Conservation (phyloP, 805 yeast genomes). For the Yamadazyma scolyti region DNA sequence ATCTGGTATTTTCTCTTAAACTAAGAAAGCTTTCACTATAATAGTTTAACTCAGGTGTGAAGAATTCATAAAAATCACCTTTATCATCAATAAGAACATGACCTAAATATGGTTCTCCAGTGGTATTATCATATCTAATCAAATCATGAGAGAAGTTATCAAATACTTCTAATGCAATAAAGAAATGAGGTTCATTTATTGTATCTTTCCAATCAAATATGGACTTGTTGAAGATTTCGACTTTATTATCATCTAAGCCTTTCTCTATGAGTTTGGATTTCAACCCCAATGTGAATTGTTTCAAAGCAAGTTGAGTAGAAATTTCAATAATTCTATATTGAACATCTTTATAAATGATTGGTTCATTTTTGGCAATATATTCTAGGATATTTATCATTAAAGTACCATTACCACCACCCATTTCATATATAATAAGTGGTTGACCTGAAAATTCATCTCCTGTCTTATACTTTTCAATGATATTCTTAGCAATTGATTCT, state of each 20-base stretch:
- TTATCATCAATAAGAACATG: slow-evolving; percentile 67
- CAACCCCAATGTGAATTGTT: slow-evolving; percentile 44
- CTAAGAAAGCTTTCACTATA: slow-evolving; percentile 55
- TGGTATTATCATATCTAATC: slow-evolving; percentile 64
- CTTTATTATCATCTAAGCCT: slow-evolving; percentile 52
- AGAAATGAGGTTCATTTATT: slow-evolving; percentile 66
- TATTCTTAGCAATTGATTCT: slow-evolving; percentile 77
- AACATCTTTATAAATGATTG: slow-evolving; percentile 69
- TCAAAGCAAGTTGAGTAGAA: slow-evolving; percentile 55
- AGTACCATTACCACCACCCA: slow-evolving; percentile 91
- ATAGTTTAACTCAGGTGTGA: slow-evolving; percentile 55
- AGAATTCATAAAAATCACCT: slow-evolving; percentile 75
- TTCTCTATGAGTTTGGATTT: slow-evolving; percentile 26
- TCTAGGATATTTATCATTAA: slow-evolving; percentile 72
- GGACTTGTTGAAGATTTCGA: slow-evolving; percentile 68
- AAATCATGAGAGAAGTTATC: slow-evolving; percentile 84
- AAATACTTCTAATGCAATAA: slow-evolving; percentile 77
- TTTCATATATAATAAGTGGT: slow-evolving; percentile 75
- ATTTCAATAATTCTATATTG: slow-evolving; percentile 73
- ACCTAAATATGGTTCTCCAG: slow-evolving; percentile 72
- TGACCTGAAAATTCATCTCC: slow-evolving; percentile 62
- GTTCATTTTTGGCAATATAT: slow-evolving; percentile 57
- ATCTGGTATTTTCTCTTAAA: slow-evolving; percentile 46
- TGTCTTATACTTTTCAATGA: slow-evolving; percentile 60
- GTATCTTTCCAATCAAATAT: slow-evolving; percentile 67